These are phyloP conservation scores for Diplocarpon rosae DNA, from an alignment of 2,329 filamentous ascomycete genomes.

Conservation along the genomic window DNA sequence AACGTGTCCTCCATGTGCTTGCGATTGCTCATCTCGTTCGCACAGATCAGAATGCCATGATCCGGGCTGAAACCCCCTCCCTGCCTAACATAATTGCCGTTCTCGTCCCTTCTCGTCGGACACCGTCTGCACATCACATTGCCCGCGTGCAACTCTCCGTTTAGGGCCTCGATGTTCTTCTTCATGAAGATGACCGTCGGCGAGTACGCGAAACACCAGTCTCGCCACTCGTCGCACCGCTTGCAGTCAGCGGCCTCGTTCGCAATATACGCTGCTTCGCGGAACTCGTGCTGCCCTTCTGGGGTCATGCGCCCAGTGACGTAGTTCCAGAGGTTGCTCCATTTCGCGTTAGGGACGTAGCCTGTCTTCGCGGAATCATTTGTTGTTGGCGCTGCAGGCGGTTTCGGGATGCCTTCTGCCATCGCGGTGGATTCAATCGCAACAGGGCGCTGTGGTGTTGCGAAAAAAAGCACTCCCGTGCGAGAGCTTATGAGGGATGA, in stretches of 20 bases:
- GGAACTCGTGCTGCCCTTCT: conserved; percentile 64
- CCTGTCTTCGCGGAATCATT: conserved; percentile 52
- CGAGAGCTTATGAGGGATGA: too few relatives aligned
- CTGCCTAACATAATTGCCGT: conserved; percentile 42
- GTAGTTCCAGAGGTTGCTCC: conserved; percentile 80
- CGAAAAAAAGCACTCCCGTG: too few relatives aligned
- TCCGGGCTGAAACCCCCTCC: conserved; percentile 77
- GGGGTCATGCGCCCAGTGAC: conserved; percentile 61
- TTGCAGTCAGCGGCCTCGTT: conserved; percentile 71
- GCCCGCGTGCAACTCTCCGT: conserved; percentile 58
- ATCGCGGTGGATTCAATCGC: conserved; percentile 1
- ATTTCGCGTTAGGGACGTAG: conserved; percentile 51
- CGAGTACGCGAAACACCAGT: conserved; percentile 76
- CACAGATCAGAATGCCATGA: conserved; percentile 83
- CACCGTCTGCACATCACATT: conserved; percentile 83
- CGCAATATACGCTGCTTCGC: conserved; percentile 60
- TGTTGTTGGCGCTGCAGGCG: conserved; percentile 7
- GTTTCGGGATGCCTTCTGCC: conserved; percentile 5
- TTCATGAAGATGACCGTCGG: conserved; percentile 81
- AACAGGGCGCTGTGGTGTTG: too few relatives aligned
- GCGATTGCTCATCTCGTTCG: conserved; percentile 74
- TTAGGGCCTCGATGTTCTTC: conserved; percentile 68
- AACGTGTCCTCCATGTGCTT: conserved; percentile 87
- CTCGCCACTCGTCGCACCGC: conserved; percentile 69
- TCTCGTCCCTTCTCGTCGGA: conserved; percentile 39